Base-by-base conservation (phyloP, 2,329 filamentous ascomycete genomes). In the Chaetomium olivaceum region DNA sequence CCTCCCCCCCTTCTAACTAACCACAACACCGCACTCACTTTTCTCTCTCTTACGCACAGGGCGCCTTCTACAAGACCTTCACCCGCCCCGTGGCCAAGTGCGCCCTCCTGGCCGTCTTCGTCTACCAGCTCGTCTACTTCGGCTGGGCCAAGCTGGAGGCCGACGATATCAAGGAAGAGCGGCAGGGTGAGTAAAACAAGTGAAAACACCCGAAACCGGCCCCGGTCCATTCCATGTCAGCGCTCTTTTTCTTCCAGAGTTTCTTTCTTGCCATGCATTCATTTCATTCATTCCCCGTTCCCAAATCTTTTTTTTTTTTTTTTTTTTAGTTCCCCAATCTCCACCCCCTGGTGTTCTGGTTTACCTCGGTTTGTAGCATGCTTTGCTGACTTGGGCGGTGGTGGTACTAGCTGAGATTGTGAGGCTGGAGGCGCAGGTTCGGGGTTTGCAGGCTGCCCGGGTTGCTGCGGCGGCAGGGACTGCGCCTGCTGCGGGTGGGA, bases 41-140 rank as follows among this genome's bases (percentile, higher is more conserved):
- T n/a, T n/a, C n/a, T n/a, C n/a, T n/a, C n/a, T n/a, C n/a, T n/a
- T n/a, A n/a, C 48, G 62, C 56, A 19, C 58, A 90, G 85, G 78
- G 85, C 58, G 80, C 83, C 56, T 93, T 93, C 79, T 94, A 92
- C 81, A 89, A 87, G 74, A 87, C 86, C 16, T 93, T 92, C 74
- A 87, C 88, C 48, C 83, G 89, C 1, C 91, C 91, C 2, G 81
- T 94, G 55, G 83, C 86, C 61, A 94, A 93, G 79, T 87, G 88
- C 62, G 85, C 92, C 70, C 82, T 94, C 46, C 83, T 90, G 74
- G 90, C 91, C 62, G 84, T 93, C 63, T 88, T 92, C 74, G 90
- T 89, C 1, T 95, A 94, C 76, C 91, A 95, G 77, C 72, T 91
- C n/a, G 77, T 84, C 16, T 94, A 93, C 78, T 92, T 86, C 80